A percentile compares a stretch with the other conserved stretches of the same genome.
Conservation (phyloP, 2,329 filamentous ascomycete species). For the Aspergillus flavus region DNA sequence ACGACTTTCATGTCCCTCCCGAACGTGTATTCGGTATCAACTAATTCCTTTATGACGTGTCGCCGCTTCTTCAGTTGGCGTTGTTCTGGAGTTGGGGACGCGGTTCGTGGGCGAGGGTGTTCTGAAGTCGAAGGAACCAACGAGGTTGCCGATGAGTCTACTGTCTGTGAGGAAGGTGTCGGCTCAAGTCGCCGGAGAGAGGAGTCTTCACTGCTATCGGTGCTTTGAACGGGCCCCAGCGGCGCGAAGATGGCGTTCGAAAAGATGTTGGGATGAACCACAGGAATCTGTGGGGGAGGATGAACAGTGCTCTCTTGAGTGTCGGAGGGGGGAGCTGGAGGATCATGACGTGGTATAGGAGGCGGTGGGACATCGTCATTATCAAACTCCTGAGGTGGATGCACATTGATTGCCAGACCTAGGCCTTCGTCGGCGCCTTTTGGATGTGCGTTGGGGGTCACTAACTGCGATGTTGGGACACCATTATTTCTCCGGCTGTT, state of each 20-base stretch:
- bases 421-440: slow-evolving; percentile 40
- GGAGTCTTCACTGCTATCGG: slow-evolving; percentile 41
- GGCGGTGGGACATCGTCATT: slow-evolving; percentile 30
- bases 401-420: slow-evolving; percentile 48
- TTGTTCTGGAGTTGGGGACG: slow-evolving; percentile 43
- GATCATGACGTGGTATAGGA: slow-evolving; percentile 37
- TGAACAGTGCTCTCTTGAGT: slow-evolving; percentile 15
- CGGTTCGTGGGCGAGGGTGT: slow-evolving; percentile 22
- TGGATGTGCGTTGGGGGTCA: slow-evolving; percentile 21
- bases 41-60: slow-evolving; percentile 84
- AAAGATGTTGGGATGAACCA: slow-evolving; percentile 13
- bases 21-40: slow-evolving; percentile 90
- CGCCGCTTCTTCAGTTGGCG: slow-evolving; percentile 74
- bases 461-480: slow-evolving; percentile 30
- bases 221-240: slow-evolving; percentile 28
- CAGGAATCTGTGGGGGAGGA: not conserved
- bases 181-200: slow-evolving; percentile 34
- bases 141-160: slow-evolving; percentile 42
- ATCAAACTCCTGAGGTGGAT: slow-evolving; percentile 32
- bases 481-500: slow-evolving; percentile 20
- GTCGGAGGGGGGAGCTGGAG: slow-evolving; percentile 12
- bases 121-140: slow-evolving; percentile 35
- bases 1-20: slow-evolving; percentile 96
- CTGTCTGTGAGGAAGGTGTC: slow-evolving; percentile 33
- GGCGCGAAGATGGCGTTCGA: slow-evolving; percentile 19